A percentile compares a stretch with the other conserved stretches of the same genome.
Evolutionary conservation across 2,329 filamentous ascomycete species (phyloP).

Genomic region (Cladophialophora chaetospira): DNA sequence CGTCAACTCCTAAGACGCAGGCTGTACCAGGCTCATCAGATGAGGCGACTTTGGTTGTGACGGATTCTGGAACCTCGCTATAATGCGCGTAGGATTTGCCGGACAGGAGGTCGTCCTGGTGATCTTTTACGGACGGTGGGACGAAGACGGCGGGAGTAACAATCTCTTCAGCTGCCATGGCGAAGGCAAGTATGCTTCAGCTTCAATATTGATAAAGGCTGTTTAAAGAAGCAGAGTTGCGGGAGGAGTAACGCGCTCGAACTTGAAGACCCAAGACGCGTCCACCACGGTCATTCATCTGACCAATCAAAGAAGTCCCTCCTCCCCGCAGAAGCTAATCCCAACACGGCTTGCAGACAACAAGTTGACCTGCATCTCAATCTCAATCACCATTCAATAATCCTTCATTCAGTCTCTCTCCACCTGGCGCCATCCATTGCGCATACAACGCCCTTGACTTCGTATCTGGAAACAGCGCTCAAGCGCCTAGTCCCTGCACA

Average conservation of each 20-base stretch:
- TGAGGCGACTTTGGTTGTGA: constrained; percentile 44
- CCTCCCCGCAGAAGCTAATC: not conserved
- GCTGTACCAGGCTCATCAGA: constrained; percentile 46
- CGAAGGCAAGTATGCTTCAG: too few relatives aligned
- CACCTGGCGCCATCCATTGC: too few relatives aligned
- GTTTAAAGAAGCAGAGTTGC: too few relatives aligned
- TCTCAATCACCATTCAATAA: not conserved
- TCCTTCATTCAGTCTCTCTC: not conserved
- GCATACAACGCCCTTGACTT: too few relatives aligned
- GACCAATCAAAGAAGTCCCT: not conserved
- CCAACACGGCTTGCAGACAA: constrained; percentile 7
- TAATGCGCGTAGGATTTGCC: constrained; percentile 73
- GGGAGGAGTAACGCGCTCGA: too few relatives aligned
- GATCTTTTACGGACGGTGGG: constrained; percentile 67
- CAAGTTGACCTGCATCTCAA: not conserved
- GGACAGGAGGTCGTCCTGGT: constrained; percentile 54
- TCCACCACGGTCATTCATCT: not conserved
- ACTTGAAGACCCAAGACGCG: not conserved
- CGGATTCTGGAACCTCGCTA: constrained; percentile 65
- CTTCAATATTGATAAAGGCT: too few relatives aligned
- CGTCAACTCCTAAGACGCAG: constrained; percentile 86
- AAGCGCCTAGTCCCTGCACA: not conserved
- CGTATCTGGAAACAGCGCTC: too few relatives aligned
- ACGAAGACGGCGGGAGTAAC: constrained; percentile 53
- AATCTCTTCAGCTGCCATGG: constrained; percentile 41